Base-by-base conservation (phyloP, 352 stramenopile species). In the Globisporangium spinosum region DNA sequence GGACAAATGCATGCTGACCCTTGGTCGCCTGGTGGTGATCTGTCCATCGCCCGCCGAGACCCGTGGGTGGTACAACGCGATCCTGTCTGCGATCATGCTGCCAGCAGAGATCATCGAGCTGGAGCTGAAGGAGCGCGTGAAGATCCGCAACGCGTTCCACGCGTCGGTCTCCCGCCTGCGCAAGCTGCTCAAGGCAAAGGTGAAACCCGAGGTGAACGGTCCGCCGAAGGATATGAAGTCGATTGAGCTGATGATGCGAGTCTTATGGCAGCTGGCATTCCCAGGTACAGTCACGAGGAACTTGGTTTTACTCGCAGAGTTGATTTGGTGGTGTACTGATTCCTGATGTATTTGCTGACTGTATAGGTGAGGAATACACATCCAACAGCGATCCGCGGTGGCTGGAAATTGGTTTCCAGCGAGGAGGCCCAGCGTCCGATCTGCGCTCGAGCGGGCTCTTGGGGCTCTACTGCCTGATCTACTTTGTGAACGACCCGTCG, bases 401-500 rank as follows among this genome's bases (percentile, higher is more conserved):
- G 88, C 78, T 93, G 56, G 88, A 95, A 64, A 68, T 95, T 61
- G 88, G 88, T 27, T 94, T 95, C 49, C 88, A 95, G 68, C 69
- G 88, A 67, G 88, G 88, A 58, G 88, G 88, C 1, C 88, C 88
- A 13, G 84, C 85, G 13, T 95, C 88, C 1, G 88, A 95, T 70
- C 74, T 95, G 61, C 81, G 88, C 38, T 89, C 88, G 23, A 95
- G 86, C 32, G 88, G 88, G 2, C 62, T 95, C n/a, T 69, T 95
- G n/a, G 88, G 88, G 15, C 69, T 95, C 3, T 93, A 95, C 64
- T 92, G 80, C 70, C 71, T 95, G 40, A 93, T 89, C 23, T 95
- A 93, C 64, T 95, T 94, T 68, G 82, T 90, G 40, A 87, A 73
- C 22, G 80, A 87, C 47, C 80, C 86, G 32, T 84, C 79, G 13